Conservation (phyloP, 345 rosid genomes). For the Eucalyptus pauciflora region DNA sequence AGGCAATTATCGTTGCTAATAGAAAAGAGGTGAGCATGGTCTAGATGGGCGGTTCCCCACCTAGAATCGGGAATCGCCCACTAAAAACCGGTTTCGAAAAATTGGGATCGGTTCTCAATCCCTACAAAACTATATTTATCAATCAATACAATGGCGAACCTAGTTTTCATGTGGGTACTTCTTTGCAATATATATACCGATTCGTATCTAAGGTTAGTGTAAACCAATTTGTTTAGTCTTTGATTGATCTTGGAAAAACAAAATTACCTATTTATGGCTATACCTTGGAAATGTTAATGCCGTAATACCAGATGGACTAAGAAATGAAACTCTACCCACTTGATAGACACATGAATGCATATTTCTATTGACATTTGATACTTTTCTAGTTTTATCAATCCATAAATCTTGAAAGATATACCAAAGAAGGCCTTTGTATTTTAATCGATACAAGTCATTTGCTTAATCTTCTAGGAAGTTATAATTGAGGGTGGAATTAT, state of each 20-base stretch:
- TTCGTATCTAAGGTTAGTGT: too few species aligned
- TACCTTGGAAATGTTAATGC: background rate
- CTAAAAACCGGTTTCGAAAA: accelerated
- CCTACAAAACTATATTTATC: background rate
- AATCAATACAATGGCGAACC: background rate
- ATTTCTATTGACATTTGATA: background rate
- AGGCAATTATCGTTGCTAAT: too few species aligned
- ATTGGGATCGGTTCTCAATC: background rate
- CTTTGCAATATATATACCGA: too few species aligned
- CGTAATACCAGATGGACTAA: accelerated
- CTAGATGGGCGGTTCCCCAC: accelerated
- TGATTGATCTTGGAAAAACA: too few species aligned
- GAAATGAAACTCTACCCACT: background rate
- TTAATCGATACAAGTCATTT: too few species aligned
- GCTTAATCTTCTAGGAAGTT: too few species aligned
- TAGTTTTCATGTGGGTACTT: background rate
- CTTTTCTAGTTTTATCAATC: too few species aligned
- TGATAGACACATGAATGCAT: background rate
- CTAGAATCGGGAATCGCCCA: background rate
- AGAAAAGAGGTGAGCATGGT: background rate
- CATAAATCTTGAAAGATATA: background rate
- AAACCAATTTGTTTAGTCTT: too few species aligned
- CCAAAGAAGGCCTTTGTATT: background rate
- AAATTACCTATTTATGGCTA: too few species aligned
- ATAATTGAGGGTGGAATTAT: too few species aligned